These are phyloP conservation scores for Neurospora sublineolata DNA, from an alignment of 495 filamentous ascomycete species.

Conservation along the genomic window DNA sequence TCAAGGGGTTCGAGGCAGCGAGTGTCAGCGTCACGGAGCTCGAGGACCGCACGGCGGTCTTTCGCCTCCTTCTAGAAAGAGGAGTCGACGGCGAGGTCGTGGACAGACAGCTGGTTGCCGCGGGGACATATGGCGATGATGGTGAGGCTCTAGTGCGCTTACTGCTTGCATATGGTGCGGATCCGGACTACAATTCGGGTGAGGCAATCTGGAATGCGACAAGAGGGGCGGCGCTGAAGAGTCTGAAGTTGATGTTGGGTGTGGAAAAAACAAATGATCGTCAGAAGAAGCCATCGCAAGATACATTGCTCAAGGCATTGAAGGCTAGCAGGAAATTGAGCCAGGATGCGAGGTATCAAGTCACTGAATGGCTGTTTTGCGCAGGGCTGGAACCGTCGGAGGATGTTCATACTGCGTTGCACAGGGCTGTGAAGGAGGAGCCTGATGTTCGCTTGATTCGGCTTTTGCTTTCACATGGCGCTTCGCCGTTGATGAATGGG, in stretches of 20 bases:
- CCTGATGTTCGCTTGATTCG: conserved; percentile 30
- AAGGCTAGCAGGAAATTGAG: conserved; percentile 34
- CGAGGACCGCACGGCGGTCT: conserved; percentile 26
- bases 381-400: conserved; percentile 29
- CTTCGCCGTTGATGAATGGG: conserved; percentile 28
- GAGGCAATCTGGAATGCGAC: conserved; percentile 39
- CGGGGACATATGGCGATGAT: conserved; percentile 32
- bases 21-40: conserved; percentile 28
- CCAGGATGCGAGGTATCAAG: conserved; percentile 27
- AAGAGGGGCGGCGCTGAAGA: conserved; percentile 29
- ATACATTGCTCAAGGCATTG: conserved; percentile 29
- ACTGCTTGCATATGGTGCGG: conserved; percentile 31
- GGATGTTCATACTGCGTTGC: conserved; percentile 29
- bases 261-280: conserved; percentile 17
- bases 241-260: conserved; percentile 33
- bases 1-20: conserved; percentile 33
- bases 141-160: conserved; percentile 26
- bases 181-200: conserved; percentile 31
- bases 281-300: conserved; percentile 26
- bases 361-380: conserved; percentile 33
- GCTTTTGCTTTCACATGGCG: conserved; percentile 29
- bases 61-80: conserved; percentile 29
- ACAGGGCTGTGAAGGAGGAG: conserved; percentile 33
- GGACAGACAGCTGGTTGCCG: conserved; percentile 32
- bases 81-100: conserved; percentile 30